Evolutionary conservation across 768 basidiomycete species (phyloP).

Genomic region (Trametes gibbosa): DNA sequence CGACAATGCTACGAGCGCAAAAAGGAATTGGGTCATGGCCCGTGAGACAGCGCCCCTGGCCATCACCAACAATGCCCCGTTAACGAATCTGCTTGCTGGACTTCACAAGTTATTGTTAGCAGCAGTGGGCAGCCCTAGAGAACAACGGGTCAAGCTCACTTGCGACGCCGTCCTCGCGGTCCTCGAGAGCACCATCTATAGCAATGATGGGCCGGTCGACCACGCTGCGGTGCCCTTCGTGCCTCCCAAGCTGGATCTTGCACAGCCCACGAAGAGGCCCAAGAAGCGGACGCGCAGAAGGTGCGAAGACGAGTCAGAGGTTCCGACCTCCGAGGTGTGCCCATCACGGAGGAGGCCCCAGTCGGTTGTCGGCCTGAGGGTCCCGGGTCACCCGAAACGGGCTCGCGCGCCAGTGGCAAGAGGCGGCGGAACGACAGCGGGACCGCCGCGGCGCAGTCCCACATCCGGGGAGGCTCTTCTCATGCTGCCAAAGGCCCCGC

Average conservation of each 20-base stretch:
- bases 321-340: no score
- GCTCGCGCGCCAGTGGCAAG: no score
- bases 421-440: no score
- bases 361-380: no score
- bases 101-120: background rate
- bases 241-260: background rate
- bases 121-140: background rate
- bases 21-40: background rate
- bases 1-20: background rate
- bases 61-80: background rate
- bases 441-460: no score
- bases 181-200: conserved; percentile 1
- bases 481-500: no score
- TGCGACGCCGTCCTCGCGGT: background rate
- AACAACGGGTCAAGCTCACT: background rate
- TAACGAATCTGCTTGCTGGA: background rate
- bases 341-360: no score
- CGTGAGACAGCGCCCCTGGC: background rate
- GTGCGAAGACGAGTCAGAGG: no score
- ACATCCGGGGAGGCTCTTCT: no score
- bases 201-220: conserved; percentile 1
- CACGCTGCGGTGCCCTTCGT: background rate
- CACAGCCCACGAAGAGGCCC: no score
- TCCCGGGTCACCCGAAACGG: no score
- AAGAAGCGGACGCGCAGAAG: no score